Evolutionary conservation across 2,329 filamentous ascomycete species (phyloP).

Genomic region (Nannizziopsis barbatae): DNA sequence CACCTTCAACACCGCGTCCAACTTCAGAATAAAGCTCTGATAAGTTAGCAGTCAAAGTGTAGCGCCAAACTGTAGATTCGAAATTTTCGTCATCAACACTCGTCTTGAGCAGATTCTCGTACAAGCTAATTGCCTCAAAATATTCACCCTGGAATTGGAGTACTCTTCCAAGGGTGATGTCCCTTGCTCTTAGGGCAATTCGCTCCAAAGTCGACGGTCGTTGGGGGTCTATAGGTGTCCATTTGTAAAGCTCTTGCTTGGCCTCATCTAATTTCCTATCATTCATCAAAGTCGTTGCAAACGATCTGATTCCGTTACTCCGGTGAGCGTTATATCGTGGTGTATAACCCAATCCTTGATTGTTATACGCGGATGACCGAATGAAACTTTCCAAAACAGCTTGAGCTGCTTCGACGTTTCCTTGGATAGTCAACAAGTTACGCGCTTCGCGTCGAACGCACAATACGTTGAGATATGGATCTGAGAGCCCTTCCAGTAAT

Average conservation of each 20-base stretch:
- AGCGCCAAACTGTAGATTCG: constrained; percentile 11
- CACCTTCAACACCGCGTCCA: constrained; percentile 5
- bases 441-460: background rate
- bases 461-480: constrained; percentile 7
- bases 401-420: background rate
- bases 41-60: constrained; percentile 11
- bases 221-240: constrained; percentile 7
- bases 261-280: constrained; percentile 13
- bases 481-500: background rate
- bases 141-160: constrained; percentile 9
- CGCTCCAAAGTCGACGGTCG: constrained; percentile 6
- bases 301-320: constrained; percentile 14
- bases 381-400: background rate
- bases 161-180: constrained; percentile 9
- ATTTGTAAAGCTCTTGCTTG: constrained; percentile 10
- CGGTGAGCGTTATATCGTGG: constrained; percentile 13
- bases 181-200: constrained; percentile 4
- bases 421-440: background rate
- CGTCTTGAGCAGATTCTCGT: constrained; percentile 1
- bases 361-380: too few relatives aligned
- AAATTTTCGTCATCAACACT: background rate
- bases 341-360: background rate
- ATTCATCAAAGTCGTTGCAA: constrained; percentile 13
- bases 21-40: constrained; percentile 10
- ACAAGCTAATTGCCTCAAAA: background rate